These are phyloP conservation scores for Copromyces sp. DNA, from an alignment of 495 filamentous ascomycete genomes.

Conservation along the genomic window DNA sequence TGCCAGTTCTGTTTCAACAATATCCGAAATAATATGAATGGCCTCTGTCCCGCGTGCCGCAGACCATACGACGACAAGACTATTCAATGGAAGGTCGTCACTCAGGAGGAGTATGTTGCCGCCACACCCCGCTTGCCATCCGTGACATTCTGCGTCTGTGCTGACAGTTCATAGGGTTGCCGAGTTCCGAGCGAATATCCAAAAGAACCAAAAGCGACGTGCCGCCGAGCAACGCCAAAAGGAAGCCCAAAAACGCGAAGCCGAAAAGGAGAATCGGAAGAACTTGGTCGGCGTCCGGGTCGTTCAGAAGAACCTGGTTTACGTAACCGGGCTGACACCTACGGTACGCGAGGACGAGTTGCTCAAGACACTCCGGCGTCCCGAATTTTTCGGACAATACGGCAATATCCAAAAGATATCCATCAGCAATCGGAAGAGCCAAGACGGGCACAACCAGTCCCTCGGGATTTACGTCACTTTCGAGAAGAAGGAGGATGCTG, in stretches of 20 bases:
- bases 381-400: conserved; percentile 95
- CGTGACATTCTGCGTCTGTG: not conserved
- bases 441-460: conserved; percentile 58
- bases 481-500: conserved; percentile 75
- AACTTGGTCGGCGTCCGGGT: conserved; percentile 91
- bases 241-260: conserved; percentile 90
- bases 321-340: conserved; percentile 89
- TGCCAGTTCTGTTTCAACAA: conserved; percentile 99
- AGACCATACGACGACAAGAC: conserved; percentile 91
- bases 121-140: not conserved
- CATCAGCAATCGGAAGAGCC: conserved; percentile 84
- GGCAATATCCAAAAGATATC: conserved; percentile 98
- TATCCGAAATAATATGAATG: conserved; percentile 91
- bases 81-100: conserved; percentile 90
- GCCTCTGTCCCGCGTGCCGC: conserved; percentile 90
- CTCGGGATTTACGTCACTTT: conserved; percentile 98
- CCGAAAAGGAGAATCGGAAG: conserved; percentile 87
- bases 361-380: conserved; percentile 72
- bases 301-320: conserved; percentile 96
- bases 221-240: conserved; percentile 78
- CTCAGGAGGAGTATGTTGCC: conserved; percentile 73
- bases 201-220: conserved; percentile 83
- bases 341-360: conserved; percentile 85
- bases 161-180: conserved; percentile 35
- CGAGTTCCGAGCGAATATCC: conserved; percentile 73